Percentiles rank a stretch among this genome's conserved stretches.
Conservation (phyloP, 2,329 filamentous ascomycete species). For the Aspergillus pseudonomiae region DNA sequence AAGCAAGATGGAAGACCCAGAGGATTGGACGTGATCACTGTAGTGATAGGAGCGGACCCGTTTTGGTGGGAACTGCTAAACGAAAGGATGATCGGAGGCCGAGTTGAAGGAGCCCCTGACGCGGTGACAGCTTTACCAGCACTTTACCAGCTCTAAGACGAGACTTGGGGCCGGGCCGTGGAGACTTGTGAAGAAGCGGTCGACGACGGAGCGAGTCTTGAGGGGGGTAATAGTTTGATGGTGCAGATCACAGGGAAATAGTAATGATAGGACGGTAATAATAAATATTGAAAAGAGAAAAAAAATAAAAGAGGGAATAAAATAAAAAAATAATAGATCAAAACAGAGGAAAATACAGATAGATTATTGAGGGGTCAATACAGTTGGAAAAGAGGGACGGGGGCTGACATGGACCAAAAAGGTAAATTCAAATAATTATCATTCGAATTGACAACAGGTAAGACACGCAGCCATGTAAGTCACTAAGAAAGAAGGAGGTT, state of each 20-base stretch:
- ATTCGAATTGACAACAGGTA: conserved; percentile 11
- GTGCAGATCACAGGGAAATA: conserved; percentile 26
- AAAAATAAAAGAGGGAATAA: conserved; percentile 15
- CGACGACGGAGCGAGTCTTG: conserved; percentile 24
- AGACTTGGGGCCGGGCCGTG: conserved; percentile 29
- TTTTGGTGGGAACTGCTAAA: conserved; percentile 36
- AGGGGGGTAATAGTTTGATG: conserved; percentile 18
- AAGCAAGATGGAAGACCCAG: conserved; percentile 34
- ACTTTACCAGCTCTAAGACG: conserved; percentile 28
- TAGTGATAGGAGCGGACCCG: conserved; percentile 42
- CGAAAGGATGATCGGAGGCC: conserved; percentile 25
- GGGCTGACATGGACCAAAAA: conserved; percentile 20
- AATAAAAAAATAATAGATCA: conserved; percentile 4
- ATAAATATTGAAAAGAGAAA: conserved; percentile 16
- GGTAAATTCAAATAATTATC: conserved; percentile 1
- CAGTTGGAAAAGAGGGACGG: conserved; percentile 13
- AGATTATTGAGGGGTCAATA: conserved; percentile 25
- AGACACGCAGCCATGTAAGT: conserved; percentile 9
- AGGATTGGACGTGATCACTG: conserved; percentile 33
- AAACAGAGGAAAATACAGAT: conserved; percentile 17
- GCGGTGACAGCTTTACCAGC: conserved; percentile 34
- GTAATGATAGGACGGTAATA: conserved; percentile 9
- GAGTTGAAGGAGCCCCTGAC: conserved; percentile 38
- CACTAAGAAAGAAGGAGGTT: conserved; percentile 8
- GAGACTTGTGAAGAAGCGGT: conserved; percentile 31